phyloP scores from a whole-genome alignment of 148 eudicot species.

The Fagopyrum tataricum region DNA sequence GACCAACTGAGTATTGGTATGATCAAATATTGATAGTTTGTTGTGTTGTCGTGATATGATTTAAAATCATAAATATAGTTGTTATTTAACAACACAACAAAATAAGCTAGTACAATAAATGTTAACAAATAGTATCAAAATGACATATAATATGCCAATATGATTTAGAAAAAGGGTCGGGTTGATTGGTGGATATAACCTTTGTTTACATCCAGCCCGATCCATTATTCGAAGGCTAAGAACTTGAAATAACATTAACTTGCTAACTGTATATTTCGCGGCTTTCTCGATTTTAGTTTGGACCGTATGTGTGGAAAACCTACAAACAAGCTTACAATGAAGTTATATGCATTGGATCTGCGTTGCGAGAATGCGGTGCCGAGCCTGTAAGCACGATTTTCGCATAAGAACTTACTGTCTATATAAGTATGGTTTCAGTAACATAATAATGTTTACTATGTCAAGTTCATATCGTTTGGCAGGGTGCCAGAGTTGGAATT shows the following conservation, averaged over 20 bases:
- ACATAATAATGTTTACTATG: neutral
- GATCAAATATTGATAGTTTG: too few species aligned
- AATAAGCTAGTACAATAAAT: too few species aligned
- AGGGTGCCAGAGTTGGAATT: conserved; percentile 86
- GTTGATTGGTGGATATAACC: too few species aligned
- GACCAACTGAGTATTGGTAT: too few species aligned
- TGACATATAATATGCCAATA: too few species aligned
- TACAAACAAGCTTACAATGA: conserved; percentile 71
- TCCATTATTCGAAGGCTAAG: too few species aligned
- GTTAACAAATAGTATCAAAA: too few species aligned
- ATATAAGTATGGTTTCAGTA: neutral
- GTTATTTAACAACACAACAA: too few species aligned
- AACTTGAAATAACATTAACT: neutral
- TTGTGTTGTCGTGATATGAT: too few species aligned
- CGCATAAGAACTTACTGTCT: neutral
- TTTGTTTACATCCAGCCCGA: too few species aligned
- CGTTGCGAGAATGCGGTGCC: conserved; percentile 64
- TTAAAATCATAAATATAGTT: too few species aligned
- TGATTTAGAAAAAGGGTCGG: too few species aligned
- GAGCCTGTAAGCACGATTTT: conserved; percentile 56
- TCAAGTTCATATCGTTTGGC: neutral
- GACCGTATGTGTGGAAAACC: conserved; percentile 86
- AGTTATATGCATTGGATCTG: conserved; percentile 62
- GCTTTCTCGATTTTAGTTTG: conserved; percentile 39
- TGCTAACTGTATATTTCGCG: neutral